Conservation (phyloP, 306 rosid genomes). For the Quercus berberidifolia region DNA sequence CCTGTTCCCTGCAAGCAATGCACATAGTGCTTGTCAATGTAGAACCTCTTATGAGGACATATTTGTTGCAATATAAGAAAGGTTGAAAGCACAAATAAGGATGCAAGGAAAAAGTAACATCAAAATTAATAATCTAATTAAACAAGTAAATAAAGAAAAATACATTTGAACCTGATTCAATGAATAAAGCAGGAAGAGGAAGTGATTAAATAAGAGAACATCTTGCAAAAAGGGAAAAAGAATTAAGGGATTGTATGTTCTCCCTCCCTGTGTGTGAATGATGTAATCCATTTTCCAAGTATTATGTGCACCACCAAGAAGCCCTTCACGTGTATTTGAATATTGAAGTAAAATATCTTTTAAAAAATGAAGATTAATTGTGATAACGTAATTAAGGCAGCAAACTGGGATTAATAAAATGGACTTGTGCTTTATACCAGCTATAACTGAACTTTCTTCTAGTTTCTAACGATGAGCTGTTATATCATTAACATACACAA, state of each 20-base stretch:
- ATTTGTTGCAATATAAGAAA: not conserved
- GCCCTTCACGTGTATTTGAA: too few species aligned
- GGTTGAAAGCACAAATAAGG: not conserved
- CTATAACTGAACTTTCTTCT: not conserved
- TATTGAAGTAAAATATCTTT: too few species aligned
- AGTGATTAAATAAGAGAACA: not conserved
- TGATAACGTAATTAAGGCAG: too few species aligned
- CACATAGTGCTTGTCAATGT: slow-evolving; percentile 1
- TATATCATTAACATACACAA: too few species aligned
- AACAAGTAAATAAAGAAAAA: not conserved
- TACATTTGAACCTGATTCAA: not conserved
- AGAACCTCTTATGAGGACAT: not conserved
- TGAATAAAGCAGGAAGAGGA: not conserved
- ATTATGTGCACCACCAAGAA: too few species aligned
- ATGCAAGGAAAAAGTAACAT: not conserved
- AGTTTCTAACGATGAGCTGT: not conserved
- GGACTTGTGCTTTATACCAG: not conserved
- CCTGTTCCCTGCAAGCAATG: slow-evolving; percentile 74
- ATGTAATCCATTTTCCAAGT: too few species aligned
- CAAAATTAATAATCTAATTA: not conserved
- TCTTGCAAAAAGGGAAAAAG: too few species aligned
- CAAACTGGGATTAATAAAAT: not conserved
- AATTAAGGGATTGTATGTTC: too few species aligned
- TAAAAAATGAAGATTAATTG: too few species aligned
- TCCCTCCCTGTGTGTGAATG: too few species aligned